phyloP scores from a whole-genome alignment of 2,329 filamentous ascomycete species.

The Fusarium sp. region DNA sequence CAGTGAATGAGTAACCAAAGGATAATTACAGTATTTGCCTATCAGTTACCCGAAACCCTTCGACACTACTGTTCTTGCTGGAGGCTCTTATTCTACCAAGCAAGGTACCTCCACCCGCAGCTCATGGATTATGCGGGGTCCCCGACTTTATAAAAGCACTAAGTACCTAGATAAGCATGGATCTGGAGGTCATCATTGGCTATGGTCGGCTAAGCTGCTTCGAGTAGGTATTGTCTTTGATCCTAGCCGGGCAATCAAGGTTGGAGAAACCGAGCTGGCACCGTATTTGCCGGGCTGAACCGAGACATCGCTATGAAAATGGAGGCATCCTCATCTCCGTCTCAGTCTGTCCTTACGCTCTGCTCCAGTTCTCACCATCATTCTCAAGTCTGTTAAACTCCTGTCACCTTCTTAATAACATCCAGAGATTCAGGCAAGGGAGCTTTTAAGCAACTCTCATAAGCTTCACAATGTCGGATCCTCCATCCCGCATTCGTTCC shows the following conservation, averaged over 20 bases:
- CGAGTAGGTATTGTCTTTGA: constrained; percentile 15
- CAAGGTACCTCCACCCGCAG: constrained; percentile 3
- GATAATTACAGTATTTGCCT: too few species aligned
- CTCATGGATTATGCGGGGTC: constrained; percentile 33
- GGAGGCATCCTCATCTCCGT: constrained; percentile 17
- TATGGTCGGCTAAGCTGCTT: constrained; percentile 29
- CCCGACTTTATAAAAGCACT: constrained; percentile 34
- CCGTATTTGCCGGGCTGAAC: constrained; percentile 50
- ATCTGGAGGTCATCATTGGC: constrained; percentile 37
- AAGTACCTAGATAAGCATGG: constrained; percentile 24
- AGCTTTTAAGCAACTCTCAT: not conserved
- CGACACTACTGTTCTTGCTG: too few species aligned
- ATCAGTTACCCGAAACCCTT: too few species aligned
- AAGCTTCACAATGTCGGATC: constrained; percentile 70
- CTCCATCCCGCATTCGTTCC: constrained; percentile 72
- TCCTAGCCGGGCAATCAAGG: constrained; percentile 28
- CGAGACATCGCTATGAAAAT: constrained; percentile 50
- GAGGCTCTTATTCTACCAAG: not conserved
- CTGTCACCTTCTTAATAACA: not conserved
- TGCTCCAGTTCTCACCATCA: not conserved
- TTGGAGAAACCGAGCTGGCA: constrained; percentile 48
- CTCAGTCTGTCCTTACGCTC: not conserved
- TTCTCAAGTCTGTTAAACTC: not conserved
- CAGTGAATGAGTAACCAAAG: too few species aligned
- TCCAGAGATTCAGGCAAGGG: not conserved